These are phyloP conservation scores for Lolium rigidum DNA, from an alignment of 176 grass and related monocot species.

Conservation along the genomic window DNA sequence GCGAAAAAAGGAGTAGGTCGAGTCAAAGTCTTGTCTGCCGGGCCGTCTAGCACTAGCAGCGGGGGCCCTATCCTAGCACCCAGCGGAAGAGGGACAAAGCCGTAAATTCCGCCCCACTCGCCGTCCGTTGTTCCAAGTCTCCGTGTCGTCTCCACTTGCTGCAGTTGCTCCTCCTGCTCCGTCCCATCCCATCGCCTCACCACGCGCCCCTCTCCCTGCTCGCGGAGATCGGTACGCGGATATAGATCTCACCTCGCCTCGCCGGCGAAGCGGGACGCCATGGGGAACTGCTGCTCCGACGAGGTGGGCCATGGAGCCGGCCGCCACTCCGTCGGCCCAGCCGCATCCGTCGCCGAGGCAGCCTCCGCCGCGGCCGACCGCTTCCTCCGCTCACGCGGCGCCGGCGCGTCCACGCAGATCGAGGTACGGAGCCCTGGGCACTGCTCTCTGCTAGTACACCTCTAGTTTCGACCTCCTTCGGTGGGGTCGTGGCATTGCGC, in stretches of 20 bases:
- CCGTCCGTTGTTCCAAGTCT: conserved; percentile 29
- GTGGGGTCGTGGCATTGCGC: conserved; percentile 38
- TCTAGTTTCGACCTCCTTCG: neutral
- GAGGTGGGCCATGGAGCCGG: conserved; percentile 54
- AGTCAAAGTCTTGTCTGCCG: too few relatives aligned
- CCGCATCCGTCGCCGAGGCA: conserved; percentile 34
- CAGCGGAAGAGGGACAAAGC: neutral
- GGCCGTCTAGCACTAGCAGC: too few relatives aligned
- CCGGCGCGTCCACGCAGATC: conserved; percentile 82
- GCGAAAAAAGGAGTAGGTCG: too few relatives aligned
- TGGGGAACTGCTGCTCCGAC: conserved; percentile 98
- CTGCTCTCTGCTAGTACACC: too few relatives aligned
- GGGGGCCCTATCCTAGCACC: too few relatives aligned
- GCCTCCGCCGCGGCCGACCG: conserved; percentile 60
- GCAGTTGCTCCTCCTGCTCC: neutral
- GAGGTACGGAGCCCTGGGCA: conserved; percentile 53
- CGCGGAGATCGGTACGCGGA: conserved; percentile 8
- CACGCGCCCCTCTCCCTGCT: neutral
- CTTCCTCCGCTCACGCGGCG: conserved; percentile 80
- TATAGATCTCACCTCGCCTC: conserved; percentile 54
- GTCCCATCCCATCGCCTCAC: neutral
- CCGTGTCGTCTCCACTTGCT: conserved; percentile 48
- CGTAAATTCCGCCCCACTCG: neutral
- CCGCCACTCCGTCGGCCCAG: conserved; percentile 53
- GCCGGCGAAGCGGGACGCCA: conserved; percentile 40